Evolutionary conservation across 768 basidiomycete species (phyloP), one percentile per base, ranked within the genome.

Genomic region (Lactarius sanguifluus): DNA sequence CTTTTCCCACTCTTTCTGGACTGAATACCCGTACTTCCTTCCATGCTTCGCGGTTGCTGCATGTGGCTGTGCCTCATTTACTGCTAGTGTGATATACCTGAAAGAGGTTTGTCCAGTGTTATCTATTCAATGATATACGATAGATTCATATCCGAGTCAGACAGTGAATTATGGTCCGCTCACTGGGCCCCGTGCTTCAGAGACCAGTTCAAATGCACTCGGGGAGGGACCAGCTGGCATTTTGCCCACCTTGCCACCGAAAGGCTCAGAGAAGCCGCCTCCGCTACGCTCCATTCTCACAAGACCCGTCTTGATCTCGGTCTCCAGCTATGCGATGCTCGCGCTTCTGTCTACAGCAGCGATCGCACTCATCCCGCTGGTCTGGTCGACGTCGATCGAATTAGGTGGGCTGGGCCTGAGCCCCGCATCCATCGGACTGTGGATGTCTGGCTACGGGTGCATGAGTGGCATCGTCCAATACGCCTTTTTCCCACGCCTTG

Each of bases 351-450:
- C 82, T 36, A 78, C 79, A 28, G 73, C 76, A 8, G 64, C 78
- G 60, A 50, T 70, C n/a, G 78, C 78, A n/a, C 74, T 86, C 15
- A 43, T 76, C 1, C 83, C 85, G 3, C 71, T 84, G 40, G 81
- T 84, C 71, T 77, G 77, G 57, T 74, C 80, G 38, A 81, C 2
- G 81, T 15, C 50, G 12, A 13, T 50, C n/a, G 47, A 50, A 5
- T 50, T 50, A 6, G 47, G 47, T 1, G 47, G 80, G 3, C 75
- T 80, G 9, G 75, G 76, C 15, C 67, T 78, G 43, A 70, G 73
- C 1, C 77, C 79, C 0, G 76, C 78, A 15, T 70, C 68, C 38
- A 82, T 81, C 50, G 79, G 80, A 2, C 8, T 71, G 3, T 75
- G 75, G 64, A 71, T 82, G n/a, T 77, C 77, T 1, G 5, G 72